Evolutionary conservation across 2,329 filamentous ascomycete genomes (phyloP).

Genomic region (Didymellaceae sp.): DNA sequence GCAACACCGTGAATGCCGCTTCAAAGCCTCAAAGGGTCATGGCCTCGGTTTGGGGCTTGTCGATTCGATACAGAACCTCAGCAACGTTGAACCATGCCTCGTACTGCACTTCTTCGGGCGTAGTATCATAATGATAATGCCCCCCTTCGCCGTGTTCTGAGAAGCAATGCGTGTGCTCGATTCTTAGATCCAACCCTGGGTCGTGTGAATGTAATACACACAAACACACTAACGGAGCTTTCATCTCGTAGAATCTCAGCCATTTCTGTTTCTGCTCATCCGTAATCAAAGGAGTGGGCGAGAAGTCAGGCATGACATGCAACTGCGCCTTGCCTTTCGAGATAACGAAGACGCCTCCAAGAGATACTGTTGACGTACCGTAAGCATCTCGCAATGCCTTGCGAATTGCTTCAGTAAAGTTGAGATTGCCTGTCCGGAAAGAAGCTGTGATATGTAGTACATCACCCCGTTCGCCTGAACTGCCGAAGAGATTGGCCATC

Average conservation of each 20-base stretch:
- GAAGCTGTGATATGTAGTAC: conserved; percentile 22
- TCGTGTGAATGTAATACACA: conserved; percentile 43
- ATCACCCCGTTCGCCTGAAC: conserved; percentile 15
- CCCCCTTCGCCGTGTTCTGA: conserved; percentile 48
- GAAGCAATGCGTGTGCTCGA: conserved; percentile 59
- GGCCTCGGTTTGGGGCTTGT: conserved; percentile 23
- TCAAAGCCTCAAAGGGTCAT: background rate
- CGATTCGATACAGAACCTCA: conserved; percentile 50
- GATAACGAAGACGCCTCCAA: conserved; percentile 23
- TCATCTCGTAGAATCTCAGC: conserved; percentile 24
- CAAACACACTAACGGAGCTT: conserved; percentile 23
- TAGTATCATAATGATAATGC: conserved; percentile 50
- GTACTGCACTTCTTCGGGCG: conserved; percentile 55
- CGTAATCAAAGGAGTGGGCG: conserved; percentile 11
- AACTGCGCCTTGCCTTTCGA: conserved; percentile 18
- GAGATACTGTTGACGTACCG: conserved; percentile 16
- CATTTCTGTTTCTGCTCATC: conserved; percentile 19
- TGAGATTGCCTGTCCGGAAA: conserved; percentile 17
- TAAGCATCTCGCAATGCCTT: conserved; percentile 16
- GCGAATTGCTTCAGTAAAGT: conserved; percentile 23
- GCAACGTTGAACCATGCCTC: conserved; percentile 57
- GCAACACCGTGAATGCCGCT: background rate
- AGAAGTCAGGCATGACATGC: conserved; percentile 28
- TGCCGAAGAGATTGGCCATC: conserved; percentile 28
- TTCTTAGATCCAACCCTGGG: conserved; percentile 49